These are phyloP conservation scores for Entomortierella chlamydospora DNA, from an alignment of 192 early-diverging fungal species.

Conservation along the genomic window DNA sequence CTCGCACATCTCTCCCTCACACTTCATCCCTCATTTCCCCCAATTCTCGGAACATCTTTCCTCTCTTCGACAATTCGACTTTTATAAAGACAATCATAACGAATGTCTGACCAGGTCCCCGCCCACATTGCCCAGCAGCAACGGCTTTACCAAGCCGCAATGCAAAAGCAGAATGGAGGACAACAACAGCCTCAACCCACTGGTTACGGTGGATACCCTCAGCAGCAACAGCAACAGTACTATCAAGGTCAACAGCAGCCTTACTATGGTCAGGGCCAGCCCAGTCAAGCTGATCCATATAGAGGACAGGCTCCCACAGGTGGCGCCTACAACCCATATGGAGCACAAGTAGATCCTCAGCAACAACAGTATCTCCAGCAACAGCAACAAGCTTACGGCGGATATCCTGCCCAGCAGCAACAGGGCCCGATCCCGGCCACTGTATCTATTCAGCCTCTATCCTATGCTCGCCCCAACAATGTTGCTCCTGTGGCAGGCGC, in stretches of 20 bases:
- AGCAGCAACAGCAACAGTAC: conserved; percentile 37
- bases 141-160: conserved; percentile 48
- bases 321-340: conserved; percentile 16
- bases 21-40: neutral
- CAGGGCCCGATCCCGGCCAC: conserved; percentile 3
- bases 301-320: conserved; percentile 3
- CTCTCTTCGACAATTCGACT: neutral
- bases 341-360: conserved; percentile 18
- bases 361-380: conserved; percentile 28
- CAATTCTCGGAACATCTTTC: neutral
- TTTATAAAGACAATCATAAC: neutral
- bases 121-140: conserved; percentile 54
- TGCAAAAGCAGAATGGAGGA: conserved; percentile 51
- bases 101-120: conserved; percentile 45
- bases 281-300: conserved; percentile 18
- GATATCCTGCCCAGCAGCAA: conserved; percentile 23
- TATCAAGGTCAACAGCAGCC: conserved; percentile 37
- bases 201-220: conserved; percentile 31
- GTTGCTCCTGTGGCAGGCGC: neutral
- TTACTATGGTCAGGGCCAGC: conserved; percentile 28
- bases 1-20: too few species aligned
- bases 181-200: conserved; percentile 15
- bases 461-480: conserved; percentile 10
- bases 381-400: conserved; percentile 29
- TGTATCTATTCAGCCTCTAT: conserved; percentile 40